Conservation (phyloP, 2,329 filamentous ascomycete genomes). For the Alternaria conjuncta region DNA sequence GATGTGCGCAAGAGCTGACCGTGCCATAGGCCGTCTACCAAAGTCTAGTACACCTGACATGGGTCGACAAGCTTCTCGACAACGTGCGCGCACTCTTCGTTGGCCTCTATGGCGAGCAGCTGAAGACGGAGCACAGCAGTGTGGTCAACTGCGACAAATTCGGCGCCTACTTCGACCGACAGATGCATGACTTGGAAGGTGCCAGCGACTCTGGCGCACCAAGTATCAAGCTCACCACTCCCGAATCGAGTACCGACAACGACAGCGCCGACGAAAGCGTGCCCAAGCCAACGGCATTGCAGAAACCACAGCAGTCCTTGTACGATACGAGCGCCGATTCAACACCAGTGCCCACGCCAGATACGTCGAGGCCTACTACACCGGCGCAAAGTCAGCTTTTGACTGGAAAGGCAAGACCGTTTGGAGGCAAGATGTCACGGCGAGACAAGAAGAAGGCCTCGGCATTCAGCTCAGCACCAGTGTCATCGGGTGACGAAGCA, state of each 20-base stretch:
- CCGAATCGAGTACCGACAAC: slow-evolving; percentile 58
- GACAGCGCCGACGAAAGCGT: slow-evolving; percentile 59
- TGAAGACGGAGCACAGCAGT: slow-evolving; percentile 80
- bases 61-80: slow-evolving; percentile 96
- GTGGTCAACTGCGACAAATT: slow-evolving; percentile 78
- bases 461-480: slow-evolving; percentile 61
- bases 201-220: slow-evolving; percentile 50
- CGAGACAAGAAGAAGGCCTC: slow-evolving; percentile 75
- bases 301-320: slow-evolving; percentile 49
- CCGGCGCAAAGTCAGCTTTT: slow-evolving; percentile 72
- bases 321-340: slow-evolving; percentile 67
- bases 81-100: slow-evolving; percentile 93
- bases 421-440: slow-evolving; percentile 75
- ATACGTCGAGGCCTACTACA: slow-evolving; percentile 79
- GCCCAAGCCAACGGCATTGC: slow-evolving; percentile 59
- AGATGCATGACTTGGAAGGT: slow-evolving; percentile 80
- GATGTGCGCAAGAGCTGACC: slow-evolving; percentile 1
- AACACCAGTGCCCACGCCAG: slow-evolving; percentile 73
- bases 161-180: slow-evolving; percentile 92
- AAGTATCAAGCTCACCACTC: slow-evolving; percentile 53
- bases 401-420: slow-evolving; percentile 74
- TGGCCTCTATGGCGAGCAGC: slow-evolving; percentile 85
- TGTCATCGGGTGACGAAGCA: slow-evolving; percentile 85
- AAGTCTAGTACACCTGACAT: slow-evolving; percentile 90
- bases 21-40: slow-evolving; percentile 84